Conservation (phyloP, 306 rosid species). For the Hippophae rhamnoides region DNA sequence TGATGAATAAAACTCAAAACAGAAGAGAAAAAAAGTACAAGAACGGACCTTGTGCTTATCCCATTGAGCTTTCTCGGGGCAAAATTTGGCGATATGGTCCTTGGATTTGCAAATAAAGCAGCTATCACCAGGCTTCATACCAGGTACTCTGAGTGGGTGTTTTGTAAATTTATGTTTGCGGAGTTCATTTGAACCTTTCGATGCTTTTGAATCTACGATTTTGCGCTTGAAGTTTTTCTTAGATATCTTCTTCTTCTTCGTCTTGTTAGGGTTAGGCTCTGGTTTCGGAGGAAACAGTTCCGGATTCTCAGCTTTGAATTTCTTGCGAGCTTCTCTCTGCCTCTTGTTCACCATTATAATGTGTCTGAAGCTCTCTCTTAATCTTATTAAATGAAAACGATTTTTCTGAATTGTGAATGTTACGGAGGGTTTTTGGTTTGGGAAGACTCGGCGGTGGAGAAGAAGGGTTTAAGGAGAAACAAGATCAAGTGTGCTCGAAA, state of each 20-base stretch:
- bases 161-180: conserved; percentile 25
- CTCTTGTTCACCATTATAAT: conserved; percentile 64
- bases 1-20: not conserved
- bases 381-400: too few relatives aligned
- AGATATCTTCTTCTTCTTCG: conserved; percentile 35
- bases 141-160: conserved; percentile 83
- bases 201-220: conserved; percentile 25
- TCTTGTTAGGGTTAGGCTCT: conserved; percentile 53
- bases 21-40: not conserved
- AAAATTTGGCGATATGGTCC: conserved; percentile 76
- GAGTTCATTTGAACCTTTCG: conserved; percentile 20
- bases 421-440: too few relatives aligned
- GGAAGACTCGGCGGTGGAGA: too few relatives aligned
- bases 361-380: not conserved
- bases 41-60: conserved; percentile 55
- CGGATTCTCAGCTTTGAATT: conserved; percentile 41
- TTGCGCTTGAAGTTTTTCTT: conserved; percentile 36
- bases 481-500: too few relatives aligned
- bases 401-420: too few relatives aligned
- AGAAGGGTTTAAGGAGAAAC: too few relatives aligned
- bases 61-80: conserved; percentile 63
- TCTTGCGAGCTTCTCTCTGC: conserved; percentile 65
- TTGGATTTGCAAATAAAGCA: conserved; percentile 68
- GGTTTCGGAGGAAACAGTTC: conserved; percentile 37
- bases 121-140: conserved; percentile 89